Evolutionary conservation across 495 filamentous ascomycete genomes (phyloP), one percentile per base, ranked within the genome.

Genomic region (Aspergillus homomorphus): DNA sequence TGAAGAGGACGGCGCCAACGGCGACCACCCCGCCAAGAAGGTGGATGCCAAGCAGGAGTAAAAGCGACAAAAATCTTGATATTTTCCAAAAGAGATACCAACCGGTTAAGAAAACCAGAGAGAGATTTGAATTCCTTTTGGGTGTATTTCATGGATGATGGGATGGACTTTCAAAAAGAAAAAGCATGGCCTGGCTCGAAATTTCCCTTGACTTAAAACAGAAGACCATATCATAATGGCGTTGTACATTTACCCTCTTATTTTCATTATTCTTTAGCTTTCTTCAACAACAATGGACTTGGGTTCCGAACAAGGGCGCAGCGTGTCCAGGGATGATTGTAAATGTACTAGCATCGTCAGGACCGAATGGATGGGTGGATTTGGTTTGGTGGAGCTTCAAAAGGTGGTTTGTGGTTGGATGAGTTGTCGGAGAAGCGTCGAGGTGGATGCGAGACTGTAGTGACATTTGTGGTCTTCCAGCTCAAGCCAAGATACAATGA

Each of bases 11-110:
- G 74, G 66, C 51, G 66, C 68, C 33, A 75, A 67, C 52, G 66
- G 66, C 18, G 72, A 78, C 43, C 73, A 70, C 58, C 70, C 76
- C 15, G 60, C 76, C 30, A 81, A 82, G 72, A 81, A 81, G 68
- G 68, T 79, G 12, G 78, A 80, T 60, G 62, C 68, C 23, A 78
- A 78, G 33, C 33, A 38, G 71, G 75, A 79, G 69, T 76, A 73
- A 51, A 59, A 54, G 54, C 52, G 56, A 50, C n/a, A n/a, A n/a
- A n/a, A n/a, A n/a, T n/a, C n/a, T 69, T 51, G 45, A 38, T 2
- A 38, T 12, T 14, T 38, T 5, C 33, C 26, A 30, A 38, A 38
- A 38, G n/a, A n/a, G n/a, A n/a, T n/a, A n/a, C n/a, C n/a, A n/a
- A n/a, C n/a, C n/a, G n/a, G n/a, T n/a, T n/a, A n/a, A 38, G 7